Percentiles rank a stretch among this genome's conserved stretches.
phyloP scores from a whole-genome alignment of 75 land plant species.

The Adiantum capillusveneris region DNA sequence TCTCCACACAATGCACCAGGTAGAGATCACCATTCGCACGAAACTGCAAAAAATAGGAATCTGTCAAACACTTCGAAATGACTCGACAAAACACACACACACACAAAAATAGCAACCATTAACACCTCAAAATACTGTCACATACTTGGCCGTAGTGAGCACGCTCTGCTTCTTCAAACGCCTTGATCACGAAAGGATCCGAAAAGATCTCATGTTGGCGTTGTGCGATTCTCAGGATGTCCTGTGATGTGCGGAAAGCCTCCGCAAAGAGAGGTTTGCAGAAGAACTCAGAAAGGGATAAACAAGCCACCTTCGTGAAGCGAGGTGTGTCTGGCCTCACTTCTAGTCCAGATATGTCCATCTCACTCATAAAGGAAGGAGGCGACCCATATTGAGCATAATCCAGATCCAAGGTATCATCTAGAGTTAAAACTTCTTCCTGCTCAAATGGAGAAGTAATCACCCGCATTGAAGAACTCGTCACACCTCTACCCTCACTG shows the following conservation, averaged over 20 bases:
- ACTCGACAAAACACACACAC: constrained; percentile 5
- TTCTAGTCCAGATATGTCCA: neutral
- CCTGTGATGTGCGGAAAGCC: constrained; percentile 29
- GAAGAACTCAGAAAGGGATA: constrained; percentile 5
- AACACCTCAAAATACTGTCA: neutral
- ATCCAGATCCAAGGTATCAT: constrained; percentile 29
- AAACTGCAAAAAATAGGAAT: constrained; percentile 32
- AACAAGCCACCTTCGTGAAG: constrained; percentile 10
- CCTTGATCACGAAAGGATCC: constrained; percentile 69
- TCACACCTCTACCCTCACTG: neutral
- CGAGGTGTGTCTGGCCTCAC: constrained; percentile 9
- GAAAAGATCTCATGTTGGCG: constrained; percentile 55
- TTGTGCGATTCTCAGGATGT: constrained; percentile 62
- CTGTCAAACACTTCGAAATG: neutral
- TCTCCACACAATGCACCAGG: constrained; percentile 88
- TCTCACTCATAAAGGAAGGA: neutral
- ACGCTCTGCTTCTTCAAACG: constrained; percentile 77
- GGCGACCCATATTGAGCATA: neutral
- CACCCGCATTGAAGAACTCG: neutral
- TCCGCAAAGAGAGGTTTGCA: constrained; percentile 6
- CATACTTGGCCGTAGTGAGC: constrained; percentile 91
- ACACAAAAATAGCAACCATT: neutral
- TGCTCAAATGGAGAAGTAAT: neutral
- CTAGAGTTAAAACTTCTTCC: constrained; percentile 35
- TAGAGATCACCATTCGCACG: constrained; percentile 88